Conservation (phyloP, 2,329 filamentous ascomycete genomes). For the Fusarium sp. region DNA sequence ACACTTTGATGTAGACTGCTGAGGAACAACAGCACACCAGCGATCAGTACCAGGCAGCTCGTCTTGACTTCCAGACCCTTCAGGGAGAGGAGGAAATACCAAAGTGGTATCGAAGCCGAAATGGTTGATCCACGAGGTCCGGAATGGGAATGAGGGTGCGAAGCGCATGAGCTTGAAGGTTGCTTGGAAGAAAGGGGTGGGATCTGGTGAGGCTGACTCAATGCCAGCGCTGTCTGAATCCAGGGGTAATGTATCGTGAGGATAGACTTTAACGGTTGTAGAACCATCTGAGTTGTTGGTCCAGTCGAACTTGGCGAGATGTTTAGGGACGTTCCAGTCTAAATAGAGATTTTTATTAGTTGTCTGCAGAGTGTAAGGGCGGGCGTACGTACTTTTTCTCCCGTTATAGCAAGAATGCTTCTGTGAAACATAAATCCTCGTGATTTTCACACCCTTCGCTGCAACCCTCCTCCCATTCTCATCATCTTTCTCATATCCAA, state of each 20-base stretch:
- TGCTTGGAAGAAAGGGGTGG: constrained; percentile 61
- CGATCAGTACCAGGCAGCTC: constrained; percentile 61
- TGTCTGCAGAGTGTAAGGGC: background rate
- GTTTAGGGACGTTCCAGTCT: constrained; percentile 70
- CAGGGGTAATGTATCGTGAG: constrained; percentile 54
- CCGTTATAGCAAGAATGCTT: constrained; percentile 67
- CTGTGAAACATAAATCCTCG: constrained; percentile 68
- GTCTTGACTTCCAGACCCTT: constrained; percentile 53
- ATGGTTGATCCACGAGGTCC: constrained; percentile 54
- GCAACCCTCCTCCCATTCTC: constrained; percentile 50
- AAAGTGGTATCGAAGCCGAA: constrained; percentile 59
- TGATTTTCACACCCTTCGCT: constrained; percentile 58
- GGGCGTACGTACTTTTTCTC: constrained; percentile 57
- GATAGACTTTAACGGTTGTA: constrained; percentile 60
- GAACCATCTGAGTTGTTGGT: constrained; percentile 53
- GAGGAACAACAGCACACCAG: constrained; percentile 60
- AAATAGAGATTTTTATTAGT: constrained; percentile 1
- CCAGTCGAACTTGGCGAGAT: constrained; percentile 66
- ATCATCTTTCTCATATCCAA: constrained; percentile 57
- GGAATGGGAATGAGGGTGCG: constrained; percentile 60
- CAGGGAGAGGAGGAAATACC: constrained; percentile 64
- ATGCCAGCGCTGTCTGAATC: constrained; percentile 45
- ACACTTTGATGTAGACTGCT: constrained; percentile 49
- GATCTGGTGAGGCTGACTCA: constrained; percentile 52
- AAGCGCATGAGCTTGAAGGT: constrained; percentile 59